Evolutionary conservation across 306 rosid species (phyloP), one percentile per base, ranked within the genome.

Genomic region (Benincasa hispida): DNA sequence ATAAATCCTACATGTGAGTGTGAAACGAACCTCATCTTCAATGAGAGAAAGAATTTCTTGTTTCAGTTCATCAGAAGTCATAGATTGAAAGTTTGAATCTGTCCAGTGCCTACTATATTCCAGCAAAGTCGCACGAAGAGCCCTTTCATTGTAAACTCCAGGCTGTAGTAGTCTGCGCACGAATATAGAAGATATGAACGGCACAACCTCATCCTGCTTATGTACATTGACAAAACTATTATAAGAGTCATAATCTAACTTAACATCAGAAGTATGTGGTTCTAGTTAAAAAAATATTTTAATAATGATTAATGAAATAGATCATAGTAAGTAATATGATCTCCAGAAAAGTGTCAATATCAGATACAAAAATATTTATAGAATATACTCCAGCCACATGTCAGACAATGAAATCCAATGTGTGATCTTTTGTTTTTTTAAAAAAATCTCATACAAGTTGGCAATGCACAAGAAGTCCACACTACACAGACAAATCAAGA

Each of bases 1-100:
- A 41, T 15, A 72, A 72, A 72, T 34, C 57, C 76, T 25, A 47
- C 13, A 48, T 48, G 47, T 60, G 78, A 79, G 63, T 76, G 78
- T 77, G 35, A 15, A 75, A 37, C 17, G 30, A 79, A 94, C 98
- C 98, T 94, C 97, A 70, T 89, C 82, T 82, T 94, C 97, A 74
- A 94, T 89, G 42, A 92, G 79, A 51, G 96, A 91, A 77, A 94
- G 95, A 62, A 94, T 88, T 88, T 94, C 98, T 87, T 82, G 89
- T 86, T 83, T 87, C 78, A 94, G 87, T 82, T 88, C 92, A 74
- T 94, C 95, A 61, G 88, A 87, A 61, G 95, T 91, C 85, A 94
- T 83, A 32, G 88, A 81, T 50, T 82, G 93, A 76, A 90, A 86
- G 80, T 90, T 97, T 68, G 91, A 86, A 76, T 93, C 90, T 69